Base-by-base conservation (phyloP, 768 basidiomycete genomes). In the Termitomyces sp. region DNA sequence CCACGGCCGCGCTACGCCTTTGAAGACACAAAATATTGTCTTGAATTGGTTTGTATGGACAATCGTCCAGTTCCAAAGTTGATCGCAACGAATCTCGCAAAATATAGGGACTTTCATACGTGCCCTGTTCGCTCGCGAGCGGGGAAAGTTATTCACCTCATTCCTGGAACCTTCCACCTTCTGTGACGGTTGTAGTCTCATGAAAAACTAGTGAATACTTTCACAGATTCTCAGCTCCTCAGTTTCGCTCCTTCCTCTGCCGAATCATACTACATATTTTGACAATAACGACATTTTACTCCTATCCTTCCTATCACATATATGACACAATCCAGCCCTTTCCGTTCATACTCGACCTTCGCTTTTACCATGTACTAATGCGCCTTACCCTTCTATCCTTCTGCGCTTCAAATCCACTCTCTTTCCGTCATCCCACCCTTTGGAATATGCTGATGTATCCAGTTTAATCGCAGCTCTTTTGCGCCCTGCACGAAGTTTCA, bases 341-440 rank as follows among this genome's bases (percentile, higher is more conserved):
- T 43, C 15, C 42, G 2, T 11, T 15, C 1, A 24, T 8, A 8
- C 15, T 19, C 11, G 2, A 22, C 21, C 24, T 35, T 8, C 35
- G 35, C 22, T 46, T 28, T 8, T 15, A 26, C n/a, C 35, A 34
- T 40, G 26, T 8, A 17, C n/a, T 12, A 14, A n/a, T 40, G 11
- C 17, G 19, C 45, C 41, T 28, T 19, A 14, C 19, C 48, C 56
- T 41, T 56, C 51, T 12, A 57, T 57, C 40, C 51, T 45, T 30
- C 51, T 40, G 17, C 51, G 56, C 15, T 57, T 52, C 0, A 47
- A 37, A 42, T 57, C 56, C 5, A 57, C 56, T 35, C 47, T 57
- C n/a, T 41, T 9, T 2, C 56, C 56, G 14, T 57, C 51, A 12
- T 42, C 38, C 50, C 51, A 57, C 2, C 56, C 56, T 47, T 46